Evolutionary conservation across 345 rosid species (phyloP).

Genomic region (Eutrema japonicum): DNA sequence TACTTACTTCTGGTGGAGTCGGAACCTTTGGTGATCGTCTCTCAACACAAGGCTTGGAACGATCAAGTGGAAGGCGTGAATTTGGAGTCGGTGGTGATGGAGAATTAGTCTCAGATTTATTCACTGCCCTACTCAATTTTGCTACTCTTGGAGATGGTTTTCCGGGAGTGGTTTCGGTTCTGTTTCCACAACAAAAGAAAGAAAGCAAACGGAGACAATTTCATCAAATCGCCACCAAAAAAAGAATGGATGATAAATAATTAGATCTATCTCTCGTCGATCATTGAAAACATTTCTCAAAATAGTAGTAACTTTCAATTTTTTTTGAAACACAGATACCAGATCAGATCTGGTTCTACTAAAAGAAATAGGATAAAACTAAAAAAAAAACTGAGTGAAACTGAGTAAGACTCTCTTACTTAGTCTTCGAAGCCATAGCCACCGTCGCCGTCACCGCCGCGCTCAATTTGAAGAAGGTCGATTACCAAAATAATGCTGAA

Average conservation of each 20-base stretch:
- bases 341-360: constrained; percentile 36
- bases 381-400: not conserved
- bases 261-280: constrained; percentile 18
- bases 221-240: not conserved
- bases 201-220: not conserved
- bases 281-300: constrained; percentile 37
- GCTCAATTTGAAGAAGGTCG: not conserved
- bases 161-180: constrained; percentile 74
- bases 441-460: constrained; percentile 15
- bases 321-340: not conserved
- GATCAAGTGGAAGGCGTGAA: constrained; percentile 71
- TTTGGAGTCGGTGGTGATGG: constrained; percentile 63
- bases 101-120: constrained; percentile 67
- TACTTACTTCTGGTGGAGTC: constrained; percentile 66
- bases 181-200: constrained; percentile 41
- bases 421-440: constrained; percentile 45
- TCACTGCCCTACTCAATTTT: constrained; percentile 55
- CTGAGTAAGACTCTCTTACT: constrained; percentile 31
- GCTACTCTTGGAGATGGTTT: constrained; percentile 72
- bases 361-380: not conserved
- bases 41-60: constrained; percentile 70
- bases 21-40: constrained; percentile 70
- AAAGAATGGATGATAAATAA: not conserved
- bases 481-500: constrained; percentile 19
- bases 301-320: constrained; percentile 34